Percentiles rank a stretch among this genome's conserved stretches.
These are phyloP conservation scores for Zopfochytrium polystomum DNA, from an alignment of 371 early-diverging fungal genomes.

Conservation along the genomic window DNA sequence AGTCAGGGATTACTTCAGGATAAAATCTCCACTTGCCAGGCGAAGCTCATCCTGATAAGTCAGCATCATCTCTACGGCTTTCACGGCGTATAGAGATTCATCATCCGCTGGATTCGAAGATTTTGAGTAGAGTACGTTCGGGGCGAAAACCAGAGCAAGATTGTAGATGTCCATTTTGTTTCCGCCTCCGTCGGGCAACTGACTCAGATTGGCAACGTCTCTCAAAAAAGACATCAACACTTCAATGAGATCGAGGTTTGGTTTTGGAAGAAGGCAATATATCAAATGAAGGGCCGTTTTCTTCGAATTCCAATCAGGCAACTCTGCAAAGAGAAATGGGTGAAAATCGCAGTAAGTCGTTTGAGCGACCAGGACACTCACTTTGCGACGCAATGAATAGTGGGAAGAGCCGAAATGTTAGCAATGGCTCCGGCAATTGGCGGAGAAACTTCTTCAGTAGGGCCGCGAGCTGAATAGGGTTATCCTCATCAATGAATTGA, in stretches of 20 bases:
- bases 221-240: conserved; percentile 80
- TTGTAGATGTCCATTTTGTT: conserved; percentile 89
- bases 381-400: conserved; percentile 78
- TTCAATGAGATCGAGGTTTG: conserved; percentile 86
- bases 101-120: conserved; percentile 51
- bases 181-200: conserved; percentile 50
- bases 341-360: neutral
- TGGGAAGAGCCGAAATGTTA: conserved; percentile 80
- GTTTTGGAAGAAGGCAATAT: conserved; percentile 80
- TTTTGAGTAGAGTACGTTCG: conserved; percentile 85
- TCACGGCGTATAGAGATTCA: conserved; percentile 66
- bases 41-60: conserved; percentile 73
- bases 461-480: conserved; percentile 85
- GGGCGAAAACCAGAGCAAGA: conserved; percentile 88
- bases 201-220: conserved; percentile 60
- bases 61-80: conserved; percentile 68
- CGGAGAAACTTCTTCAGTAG: conserved; percentile 89
- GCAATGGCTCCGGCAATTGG: conserved; percentile 91
- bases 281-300: conserved; percentile 70
- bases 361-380: conserved; percentile 30
- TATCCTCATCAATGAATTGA: conserved; percentile 68
- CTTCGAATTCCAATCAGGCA: conserved; percentile 49
- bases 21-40: no score
- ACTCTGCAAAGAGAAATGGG: conserved; percentile 36
- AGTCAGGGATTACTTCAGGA: no score